Percentiles rank a stretch among this genome's conserved stretches.
Conservation (phyloP, 169 alveolate genomes). For the Plasmodium knowlesi region DNA sequence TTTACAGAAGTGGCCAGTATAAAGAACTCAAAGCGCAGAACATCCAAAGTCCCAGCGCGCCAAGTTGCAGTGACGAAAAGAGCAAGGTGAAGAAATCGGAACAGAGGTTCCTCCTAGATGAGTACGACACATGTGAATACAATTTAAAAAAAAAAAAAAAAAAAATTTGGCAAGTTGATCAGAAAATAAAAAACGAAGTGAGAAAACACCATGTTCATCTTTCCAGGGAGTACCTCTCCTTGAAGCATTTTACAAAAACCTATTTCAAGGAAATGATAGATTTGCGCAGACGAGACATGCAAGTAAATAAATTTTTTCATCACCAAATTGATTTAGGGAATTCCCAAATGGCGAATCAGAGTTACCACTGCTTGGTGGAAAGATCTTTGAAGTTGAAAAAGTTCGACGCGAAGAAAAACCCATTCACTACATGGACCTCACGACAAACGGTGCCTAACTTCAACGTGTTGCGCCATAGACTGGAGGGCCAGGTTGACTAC, state of each 20-base stretch:
- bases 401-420: not conserved
- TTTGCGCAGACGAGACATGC: not conserved
- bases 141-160: constrained; percentile 35
- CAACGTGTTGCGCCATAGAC: constrained; percentile 9
- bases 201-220: not conserved
- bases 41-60: not conserved
- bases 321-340: not conserved
- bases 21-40: not conserved
- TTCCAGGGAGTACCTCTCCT: not conserved
- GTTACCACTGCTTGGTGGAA: not conserved
- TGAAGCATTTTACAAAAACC: constrained; percentile 9
- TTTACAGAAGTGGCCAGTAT: constrained; percentile 1
- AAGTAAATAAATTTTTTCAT: constrained; percentile 5
- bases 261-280: constrained; percentile 11
- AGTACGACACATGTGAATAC: constrained; percentile 40
- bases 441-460: not conserved
- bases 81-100: not conserved
- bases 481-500: constrained; percentile 21
- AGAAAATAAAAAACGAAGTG: constrained; percentile 27
- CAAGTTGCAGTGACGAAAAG: not conserved
- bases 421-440: not conserved
- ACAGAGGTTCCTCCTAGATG: constrained; percentile 14
- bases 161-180: not conserved
- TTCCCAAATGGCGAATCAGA: not conserved
- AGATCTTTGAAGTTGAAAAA: not conserved